Evolutionary conservation across 805 yeast genomes (phyloP), one percentile per base, ranked within the genome.

Genomic region (Kockiozyma suomiensis): DNA sequence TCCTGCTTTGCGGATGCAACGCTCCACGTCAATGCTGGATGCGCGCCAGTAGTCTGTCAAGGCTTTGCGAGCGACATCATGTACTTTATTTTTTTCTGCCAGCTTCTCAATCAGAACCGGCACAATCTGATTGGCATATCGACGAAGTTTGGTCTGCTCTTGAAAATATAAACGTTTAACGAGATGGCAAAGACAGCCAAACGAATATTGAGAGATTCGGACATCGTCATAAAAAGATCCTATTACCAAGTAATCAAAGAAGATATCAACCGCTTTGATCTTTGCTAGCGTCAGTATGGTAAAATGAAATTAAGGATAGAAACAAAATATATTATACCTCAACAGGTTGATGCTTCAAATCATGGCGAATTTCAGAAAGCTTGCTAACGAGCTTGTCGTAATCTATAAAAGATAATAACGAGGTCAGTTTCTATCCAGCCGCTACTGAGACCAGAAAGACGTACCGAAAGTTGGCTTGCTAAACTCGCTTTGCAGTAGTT

Each of bases 141-240:
- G 68, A n/a, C 66, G 58, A 25, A 78, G 68, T 17, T 70, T 69
- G 13, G 68, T 59, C n/a, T 72, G 70, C 40, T 76, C 72, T 54
- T 70, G 83, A 65, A 75, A 73, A 25, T 78, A 74, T 6, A 78
- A 73, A 8, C 83, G 70, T 59, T 79, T 78, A 25, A 78, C 72
- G 15, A 81, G 65, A 65, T 80, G 79, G 61, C 81, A 78, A 19
- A 79, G 66, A 30, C 81, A 69, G 1, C 81, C 75, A 59, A 80
- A 79, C 0, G 80, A 70, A 41, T 54, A 49, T 23, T 62, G 66
- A 3, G 59, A 47, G 17, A 62, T 54, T 37, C 54, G 46, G 33
- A 48, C n/a, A 19, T 51, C 37, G 13, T 41, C 43, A 30, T 55
- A 28, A 38, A 25, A 55, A 2, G 64, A 54, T 5, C 63, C 59